A percentile compares a stretch with the other conserved stretches of the same genome.
Evolutionary conservation across 2,329 filamentous ascomycete genomes (phyloP).

Genomic region (Fusarium dimerum): DNA sequence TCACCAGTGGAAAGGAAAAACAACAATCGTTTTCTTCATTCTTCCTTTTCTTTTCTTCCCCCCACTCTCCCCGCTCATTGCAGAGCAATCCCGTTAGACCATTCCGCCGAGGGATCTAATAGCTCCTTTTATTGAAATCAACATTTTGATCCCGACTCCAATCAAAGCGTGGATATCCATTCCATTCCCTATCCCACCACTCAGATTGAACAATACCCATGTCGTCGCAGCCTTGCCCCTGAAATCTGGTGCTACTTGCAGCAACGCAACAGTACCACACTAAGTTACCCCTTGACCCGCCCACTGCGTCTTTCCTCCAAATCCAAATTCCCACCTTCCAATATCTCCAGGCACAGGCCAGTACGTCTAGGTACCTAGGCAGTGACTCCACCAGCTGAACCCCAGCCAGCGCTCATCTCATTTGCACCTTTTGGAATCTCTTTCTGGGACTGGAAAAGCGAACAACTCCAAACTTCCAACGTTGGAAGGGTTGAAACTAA

Average conservation of each 20-base stretch:
- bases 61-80: too few species aligned
- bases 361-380: too few species aligned
- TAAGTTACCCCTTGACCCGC: slow-evolving; percentile 16
- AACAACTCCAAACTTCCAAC: background rate
- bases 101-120: too few species aligned
- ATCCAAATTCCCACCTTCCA: slow-evolving; percentile 4
- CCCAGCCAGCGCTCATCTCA: background rate
- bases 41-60: too few species aligned
- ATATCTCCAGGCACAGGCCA: background rate
- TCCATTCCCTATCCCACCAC: background rate
- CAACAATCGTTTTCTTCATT: too few species aligned
- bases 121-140: background rate
- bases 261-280: slow-evolving; percentile 15
- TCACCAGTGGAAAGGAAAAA: too few species aligned
- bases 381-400: background rate
- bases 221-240: slow-evolving; percentile 22
- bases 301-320: slow-evolving; percentile 4
- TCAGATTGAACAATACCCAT: slow-evolving; percentile 12
- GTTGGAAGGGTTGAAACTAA: background rate
- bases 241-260: slow-evolving; percentile 24
- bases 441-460: background rate
- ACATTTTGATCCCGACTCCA: background rate
- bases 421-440: background rate
- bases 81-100: too few species aligned
- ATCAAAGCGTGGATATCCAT: background rate